A percentile compares a stretch with the other conserved stretches of the same genome.
Evolutionary conservation across 139 green algal genomes (phyloP).

Genomic region (Ettlia oleoabundans): DNA sequence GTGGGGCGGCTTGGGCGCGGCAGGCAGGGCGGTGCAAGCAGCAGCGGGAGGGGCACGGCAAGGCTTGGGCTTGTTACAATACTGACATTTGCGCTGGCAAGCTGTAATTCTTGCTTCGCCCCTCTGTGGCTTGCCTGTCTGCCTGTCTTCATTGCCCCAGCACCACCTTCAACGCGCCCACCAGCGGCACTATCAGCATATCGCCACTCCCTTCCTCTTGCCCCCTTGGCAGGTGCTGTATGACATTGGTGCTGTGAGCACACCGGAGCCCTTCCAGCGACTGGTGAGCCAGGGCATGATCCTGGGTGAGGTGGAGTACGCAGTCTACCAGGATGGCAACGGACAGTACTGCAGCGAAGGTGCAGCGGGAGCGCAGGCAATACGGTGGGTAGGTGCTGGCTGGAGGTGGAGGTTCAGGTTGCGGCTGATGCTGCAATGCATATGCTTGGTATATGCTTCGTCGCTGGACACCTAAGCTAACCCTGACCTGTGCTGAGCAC

Average conservation of each 20-base stretch:
- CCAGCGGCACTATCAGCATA: no score
- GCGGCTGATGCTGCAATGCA: neutral
- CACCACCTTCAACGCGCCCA: no score
- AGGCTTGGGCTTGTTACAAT: no score
- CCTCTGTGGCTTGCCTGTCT: neutral
- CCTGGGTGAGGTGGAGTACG: conserved; percentile 95
- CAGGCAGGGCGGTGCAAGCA: neutral
- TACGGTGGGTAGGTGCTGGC: no score
- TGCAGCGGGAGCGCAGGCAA: conserved; percentile 21
- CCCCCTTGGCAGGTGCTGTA: conserved; percentile 83
- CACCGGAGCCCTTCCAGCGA: conserved; percentile 92
- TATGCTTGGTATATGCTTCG: no score
- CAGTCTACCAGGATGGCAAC: conserved; percentile 33
- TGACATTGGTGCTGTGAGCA: conserved; percentile 92
- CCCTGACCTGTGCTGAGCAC: neutral
- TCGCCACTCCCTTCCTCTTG: neutral
- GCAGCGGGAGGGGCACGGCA: no score
- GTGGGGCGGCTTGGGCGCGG: neutral
- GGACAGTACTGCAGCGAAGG: neutral
- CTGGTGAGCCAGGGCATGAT: conserved; percentile 99
- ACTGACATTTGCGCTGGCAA: no score
- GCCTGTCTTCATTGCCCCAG: no score
- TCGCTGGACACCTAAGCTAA: neutral
- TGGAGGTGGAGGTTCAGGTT: neutral
- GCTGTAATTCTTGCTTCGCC: no score